A percentile compares a stretch with the other conserved stretches of the same genome.
Conservation (phyloP, 2,329 filamentous ascomycete species). For the Emmonsiellopsis sp. region DNA sequence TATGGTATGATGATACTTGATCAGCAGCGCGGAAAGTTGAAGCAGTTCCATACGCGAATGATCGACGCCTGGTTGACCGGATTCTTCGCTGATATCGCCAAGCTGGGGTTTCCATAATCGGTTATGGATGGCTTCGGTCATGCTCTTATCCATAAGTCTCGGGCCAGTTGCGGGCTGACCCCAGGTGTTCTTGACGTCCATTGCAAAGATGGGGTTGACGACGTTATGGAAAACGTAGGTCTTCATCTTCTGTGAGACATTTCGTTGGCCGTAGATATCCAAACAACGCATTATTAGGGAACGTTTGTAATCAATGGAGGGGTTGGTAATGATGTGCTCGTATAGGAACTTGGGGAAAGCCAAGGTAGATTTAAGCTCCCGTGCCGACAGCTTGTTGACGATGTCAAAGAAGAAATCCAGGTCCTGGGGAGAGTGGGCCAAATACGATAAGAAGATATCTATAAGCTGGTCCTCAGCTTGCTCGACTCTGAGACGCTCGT, state of each 20-base stretch:
- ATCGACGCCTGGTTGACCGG: constrained; percentile 75
- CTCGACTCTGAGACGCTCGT: constrained; percentile 72
- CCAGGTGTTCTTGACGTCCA: constrained; percentile 85
- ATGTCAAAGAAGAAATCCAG: constrained; percentile 76
- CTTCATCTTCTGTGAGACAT: constrained; percentile 78
- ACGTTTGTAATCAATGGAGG: constrained; percentile 79
- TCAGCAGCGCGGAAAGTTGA: constrained; percentile 85
- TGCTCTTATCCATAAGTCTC: constrained; percentile 70
- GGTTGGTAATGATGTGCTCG: constrained; percentile 68
- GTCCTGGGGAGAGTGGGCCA: constrained; percentile 65
- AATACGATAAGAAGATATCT: constrained; percentile 69
- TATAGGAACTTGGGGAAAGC: constrained; percentile 76
- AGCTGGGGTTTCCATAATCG: constrained; percentile 90
- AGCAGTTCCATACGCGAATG: constrained; percentile 93
- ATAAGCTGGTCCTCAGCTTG: constrained; percentile 86
- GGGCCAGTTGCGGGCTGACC: constrained; percentile 49
- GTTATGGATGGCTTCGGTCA: constrained; percentile 83
- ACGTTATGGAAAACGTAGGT: constrained; percentile 85
- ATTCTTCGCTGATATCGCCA: constrained; percentile 72
- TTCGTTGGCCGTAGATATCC: constrained; percentile 72
- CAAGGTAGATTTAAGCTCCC: constrained; percentile 70
- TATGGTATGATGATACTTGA: constrained; percentile 86
- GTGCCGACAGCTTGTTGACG: constrained; percentile 72
- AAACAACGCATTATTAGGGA: constrained; percentile 74
- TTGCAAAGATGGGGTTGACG: constrained; percentile 91